Percentiles rank a stretch among this genome's conserved stretches.
Evolutionary conservation across 1,284 basidiomycete species (phyloP).

Genomic region (Sanguinoderma infundibulare): DNA sequence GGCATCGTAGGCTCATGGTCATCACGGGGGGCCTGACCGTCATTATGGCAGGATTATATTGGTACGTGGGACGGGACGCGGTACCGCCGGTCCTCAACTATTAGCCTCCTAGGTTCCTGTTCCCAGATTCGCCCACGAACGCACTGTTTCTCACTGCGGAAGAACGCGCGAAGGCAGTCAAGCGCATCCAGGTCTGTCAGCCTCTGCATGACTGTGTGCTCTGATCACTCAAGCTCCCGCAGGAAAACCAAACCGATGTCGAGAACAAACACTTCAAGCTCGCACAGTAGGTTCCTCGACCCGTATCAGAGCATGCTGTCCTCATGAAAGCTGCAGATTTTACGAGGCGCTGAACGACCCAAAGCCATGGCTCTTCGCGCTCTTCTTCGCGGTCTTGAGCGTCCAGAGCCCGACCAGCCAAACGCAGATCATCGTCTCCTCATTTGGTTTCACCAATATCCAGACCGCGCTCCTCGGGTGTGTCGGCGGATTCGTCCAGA

Average conservation of each 20-base stretch:
- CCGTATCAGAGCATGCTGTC: too few relatives aligned
- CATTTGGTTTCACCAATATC: slow-evolving; percentile 66
- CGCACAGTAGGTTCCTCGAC: slow-evolving; percentile 47
- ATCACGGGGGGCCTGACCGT: slow-evolving; percentile 70
- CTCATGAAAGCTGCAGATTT: slow-evolving; percentile 53
- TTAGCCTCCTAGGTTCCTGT: slow-evolving; percentile 56
- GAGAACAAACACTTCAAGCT: slow-evolving; percentile 46
- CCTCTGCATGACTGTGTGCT: not conserved
- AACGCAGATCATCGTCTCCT: slow-evolving; percentile 67
- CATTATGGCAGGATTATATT: slow-evolving; percentile 54
- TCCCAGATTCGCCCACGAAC: slow-evolving; percentile 71
- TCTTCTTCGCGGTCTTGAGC: slow-evolving; percentile 66
- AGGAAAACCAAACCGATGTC: slow-evolving; percentile 44
- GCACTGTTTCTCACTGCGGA: slow-evolving; percentile 71
- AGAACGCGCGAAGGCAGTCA: slow-evolving; percentile 66
- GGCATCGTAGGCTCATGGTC: slow-evolving; percentile 58
- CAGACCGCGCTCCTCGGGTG: slow-evolving; percentile 75
- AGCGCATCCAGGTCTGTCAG: slow-evolving; percentile 62
- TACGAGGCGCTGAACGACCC: slow-evolving; percentile 69
- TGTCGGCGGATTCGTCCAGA: slow-evolving; percentile 71
- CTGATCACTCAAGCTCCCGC: not conserved
- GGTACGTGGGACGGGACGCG: slow-evolving; percentile 49
- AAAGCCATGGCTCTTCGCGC: slow-evolving; percentile 73
- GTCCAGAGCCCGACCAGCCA: slow-evolving; percentile 76
- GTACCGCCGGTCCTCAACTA: not conserved